Evolutionary conservation across 768 basidiomycete species (phyloP), one percentile per base, ranked within the genome.

Genomic region (Mycena polygramma): DNA sequence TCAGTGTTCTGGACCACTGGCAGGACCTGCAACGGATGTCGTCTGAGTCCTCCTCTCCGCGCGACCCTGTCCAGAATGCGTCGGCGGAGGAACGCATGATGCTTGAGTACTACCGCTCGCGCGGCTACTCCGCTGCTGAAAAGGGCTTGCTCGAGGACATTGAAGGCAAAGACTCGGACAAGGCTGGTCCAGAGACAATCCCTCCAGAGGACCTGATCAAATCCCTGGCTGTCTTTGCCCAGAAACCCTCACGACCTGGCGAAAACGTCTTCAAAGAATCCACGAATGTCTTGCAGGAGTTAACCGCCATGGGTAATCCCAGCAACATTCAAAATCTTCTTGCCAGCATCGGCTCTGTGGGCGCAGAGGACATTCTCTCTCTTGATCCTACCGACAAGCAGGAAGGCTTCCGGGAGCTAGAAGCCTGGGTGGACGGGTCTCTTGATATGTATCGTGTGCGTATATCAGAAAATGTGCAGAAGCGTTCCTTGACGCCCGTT

Each of bases 371-470:
- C 66, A 90, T 95, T 43, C 83, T 96, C 36, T 90, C 91, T 17
- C 82, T 90, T 13, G 94, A 96, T 76, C 94, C 94, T 10, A 92
- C 91, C 6, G 94, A 96, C 78, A 93, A 92, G 73, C 91, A 94
- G 51, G 92, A 94, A 75, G 95, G 95, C 4, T 96, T 93, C 77
- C 87, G 89, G 71, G 94, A 96, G 76, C 85, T 96, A 39, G 94
- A 95, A 78, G 87, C 90, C 9, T 96, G 94, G 94, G 94, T 95
- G 10, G 92, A 95, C 76, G 94, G 94, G 2, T 95, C 94, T 17
- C 81, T 96, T 70, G 95, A 96, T 76, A 96, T 96, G 93, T 96
- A 96, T 79, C 84, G 92, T 79, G 94, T 94, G 83, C 74, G 89
- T 82, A 10, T 17, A 53, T 22, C 61, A 20, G 22, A 15, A 45